Percentiles rank a stretch among this genome's conserved stretches.
Conservation (phyloP, 1,139 yeast genomes). For the Pichia sp. region DNA sequence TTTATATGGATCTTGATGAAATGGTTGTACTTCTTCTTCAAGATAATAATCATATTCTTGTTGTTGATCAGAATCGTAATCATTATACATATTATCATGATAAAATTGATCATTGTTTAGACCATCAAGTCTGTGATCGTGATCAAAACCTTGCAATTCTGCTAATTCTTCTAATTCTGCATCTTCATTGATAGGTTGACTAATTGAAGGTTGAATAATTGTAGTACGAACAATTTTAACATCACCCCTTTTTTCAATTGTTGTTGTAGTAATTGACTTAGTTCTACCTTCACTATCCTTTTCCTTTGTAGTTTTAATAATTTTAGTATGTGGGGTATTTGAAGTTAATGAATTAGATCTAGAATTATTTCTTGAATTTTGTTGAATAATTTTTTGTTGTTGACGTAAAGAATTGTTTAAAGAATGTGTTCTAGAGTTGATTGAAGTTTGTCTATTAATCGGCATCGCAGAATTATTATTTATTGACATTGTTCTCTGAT, state of each 20-base stretch:
- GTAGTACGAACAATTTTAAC: constrained; percentile 30
- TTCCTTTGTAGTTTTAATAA: constrained; percentile 27
- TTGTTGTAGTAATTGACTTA: constrained; percentile 29
- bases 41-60: background rate
- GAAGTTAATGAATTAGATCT: constrained; percentile 27
- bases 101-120: background rate
- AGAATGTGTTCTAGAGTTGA: constrained; percentile 17
- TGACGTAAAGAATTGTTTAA: constrained; percentile 3
- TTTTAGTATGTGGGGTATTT: constrained; percentile 22
- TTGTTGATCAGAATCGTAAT: background rate
- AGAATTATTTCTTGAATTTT: constrained; percentile 19
- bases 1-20: constrained; percentile 3
- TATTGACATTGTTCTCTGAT: constrained; percentile 15
- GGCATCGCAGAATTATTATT: constrained; percentile 6
- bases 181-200: constrained; percentile 15
- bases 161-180: constrained; percentile 16
- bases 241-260: constrained; percentile 30
- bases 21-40: background rate
- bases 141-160: constrained; percentile 19
- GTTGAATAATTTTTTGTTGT: background rate
- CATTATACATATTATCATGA: background rate
- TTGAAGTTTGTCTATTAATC: background rate
- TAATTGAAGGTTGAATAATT: constrained; percentile 10
- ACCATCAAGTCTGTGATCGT: constrained; percentile 2
- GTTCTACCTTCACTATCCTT: constrained; percentile 29